Conservation (phyloP, 179 eudicot species). For the Carnegiea gigantea region DNA sequence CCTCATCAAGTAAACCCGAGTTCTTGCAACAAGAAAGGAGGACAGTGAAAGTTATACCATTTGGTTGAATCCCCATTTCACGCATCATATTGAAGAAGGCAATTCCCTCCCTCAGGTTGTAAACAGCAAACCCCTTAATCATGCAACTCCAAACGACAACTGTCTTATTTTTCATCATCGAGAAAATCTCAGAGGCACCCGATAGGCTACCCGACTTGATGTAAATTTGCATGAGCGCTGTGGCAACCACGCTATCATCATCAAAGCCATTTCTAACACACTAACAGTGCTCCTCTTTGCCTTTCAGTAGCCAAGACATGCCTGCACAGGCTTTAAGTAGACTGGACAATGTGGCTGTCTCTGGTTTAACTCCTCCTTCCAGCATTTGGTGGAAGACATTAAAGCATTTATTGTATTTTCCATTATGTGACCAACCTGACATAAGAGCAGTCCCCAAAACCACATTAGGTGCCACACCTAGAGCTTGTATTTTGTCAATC, state of each 20-base stretch:
- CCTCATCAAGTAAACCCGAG: conserved; percentile 52
- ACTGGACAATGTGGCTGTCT: conserved; percentile 46
- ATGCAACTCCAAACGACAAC: conserved; percentile 59
- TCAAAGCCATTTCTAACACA: conserved; percentile 42
- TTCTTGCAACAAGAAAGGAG: conserved; percentile 54
- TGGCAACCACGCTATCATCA: conserved; percentile 39
- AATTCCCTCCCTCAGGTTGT: conserved; percentile 42
- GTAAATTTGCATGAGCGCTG: conserved; percentile 63
- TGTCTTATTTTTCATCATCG: conserved; percentile 34
- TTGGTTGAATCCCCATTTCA: conserved; percentile 39
- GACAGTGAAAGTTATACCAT: conserved; percentile 59
- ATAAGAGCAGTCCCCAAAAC: conserved; percentile 57
- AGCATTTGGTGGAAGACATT: conserved; percentile 45
- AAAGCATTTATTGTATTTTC: conserved; percentile 39
- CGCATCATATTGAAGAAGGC: conserved; percentile 44
- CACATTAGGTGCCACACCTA: conserved; percentile 45
- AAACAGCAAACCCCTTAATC: conserved; percentile 58
- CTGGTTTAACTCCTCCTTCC: conserved; percentile 45
- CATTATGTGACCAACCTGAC: conserved; percentile 52
- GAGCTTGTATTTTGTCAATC: conserved; percentile 35
- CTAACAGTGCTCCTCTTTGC: conserved; percentile 57
- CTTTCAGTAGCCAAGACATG: conserved; percentile 46
- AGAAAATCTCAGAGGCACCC: conserved; percentile 42
- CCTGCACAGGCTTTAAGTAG: conserved; percentile 64
- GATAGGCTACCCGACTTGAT: conserved; percentile 50